Percentiles rank a stretch among this genome's conserved stretches.
These are phyloP conservation scores for Hypsizygus marmoreus DNA, from an alignment of 768 basidiomycete genomes.

Conservation along the genomic window DNA sequence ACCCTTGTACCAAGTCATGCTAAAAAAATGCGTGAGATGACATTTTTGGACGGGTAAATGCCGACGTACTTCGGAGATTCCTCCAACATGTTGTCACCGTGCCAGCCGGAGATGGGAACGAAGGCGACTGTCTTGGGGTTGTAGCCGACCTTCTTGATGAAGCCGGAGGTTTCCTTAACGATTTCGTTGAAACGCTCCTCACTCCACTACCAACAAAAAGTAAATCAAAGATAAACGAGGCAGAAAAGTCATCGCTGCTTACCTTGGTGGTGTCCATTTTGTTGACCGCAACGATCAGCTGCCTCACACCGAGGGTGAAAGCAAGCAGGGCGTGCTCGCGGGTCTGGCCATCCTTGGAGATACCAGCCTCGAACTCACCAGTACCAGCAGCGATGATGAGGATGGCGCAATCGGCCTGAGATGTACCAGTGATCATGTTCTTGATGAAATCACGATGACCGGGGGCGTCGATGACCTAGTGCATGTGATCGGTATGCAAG, in stretches of 20 bases:
- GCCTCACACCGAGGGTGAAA: slow-evolving; percentile 99
- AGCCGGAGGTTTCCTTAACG: slow-evolving; percentile 94
- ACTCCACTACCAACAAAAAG: slow-evolving; percentile 74
- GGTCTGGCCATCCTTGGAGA: slow-evolving; percentile 99
- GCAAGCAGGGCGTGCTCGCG: slow-evolving; percentile 99
- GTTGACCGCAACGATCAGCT: slow-evolving; percentile 99
- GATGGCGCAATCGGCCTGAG: slow-evolving; percentile 99
- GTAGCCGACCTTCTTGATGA: slow-evolving; percentile 99
- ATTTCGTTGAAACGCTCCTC: slow-evolving; percentile 99
- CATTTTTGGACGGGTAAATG: background rate
- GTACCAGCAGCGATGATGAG: slow-evolving; percentile 99
- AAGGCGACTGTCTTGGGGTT: slow-evolving; percentile 99
- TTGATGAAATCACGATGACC: slow-evolving; percentile 99
- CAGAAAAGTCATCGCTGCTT: slow-evolving; percentile 13
- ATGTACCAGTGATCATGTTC: slow-evolving; percentile 99
- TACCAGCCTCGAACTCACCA: slow-evolving; percentile 99
- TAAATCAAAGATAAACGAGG: slow-evolving; percentile 1
- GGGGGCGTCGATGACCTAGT: slow-evolving; percentile 96
- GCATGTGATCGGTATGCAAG: slow-evolving; percentile 17
- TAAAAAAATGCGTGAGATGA: slow-evolving; percentile 33
- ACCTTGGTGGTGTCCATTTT: slow-evolving; percentile 99
- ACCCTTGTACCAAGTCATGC: slow-evolving; percentile 99
- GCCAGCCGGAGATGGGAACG: slow-evolving; percentile 99
- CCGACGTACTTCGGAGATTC: slow-evolving; percentile 84
- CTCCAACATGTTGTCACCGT: slow-evolving; percentile 99